Base-by-base conservation (phyloP, 306 rosid genomes). In the Inga leiocalycina region DNA sequence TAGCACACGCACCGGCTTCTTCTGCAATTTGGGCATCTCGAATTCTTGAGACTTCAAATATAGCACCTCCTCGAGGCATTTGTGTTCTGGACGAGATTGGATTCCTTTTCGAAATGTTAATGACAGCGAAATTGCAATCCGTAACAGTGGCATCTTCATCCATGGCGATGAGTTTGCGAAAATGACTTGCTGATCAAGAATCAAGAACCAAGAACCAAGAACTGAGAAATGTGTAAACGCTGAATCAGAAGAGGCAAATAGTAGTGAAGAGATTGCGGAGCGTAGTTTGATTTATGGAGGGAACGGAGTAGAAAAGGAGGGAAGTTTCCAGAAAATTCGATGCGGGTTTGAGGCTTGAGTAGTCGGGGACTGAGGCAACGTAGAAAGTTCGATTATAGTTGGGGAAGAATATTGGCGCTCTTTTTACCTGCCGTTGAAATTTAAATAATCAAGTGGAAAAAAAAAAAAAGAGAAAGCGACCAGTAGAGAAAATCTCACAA, bases 1-100 rank as follows among this genome's bases (percentile, higher is more conserved):
- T 44, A 20, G 93, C 85, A 79, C 95, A 88, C 0, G 93, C 97
- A 10, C 98, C 95, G 20, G 97, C 90, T 35, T 89, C 88, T 79
- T 92, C 95, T 46, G 97, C 95, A 61, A 92, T 84, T 86, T 89
- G 90, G 67, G 98, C 97, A n/a, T 94, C 92, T 0, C 81, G 84
- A 7, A 45, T 46, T 24, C 24, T 73, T 52, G 86, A 79, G 81
- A 94, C 91, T 13, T 94, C 90, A 61, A 92, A n/a, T 52, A 91
- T 88, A 56, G 91, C 89, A 14, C 98, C 95, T 30, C 92, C 94
- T 71, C 86, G 87, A 12, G 85, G 94, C 81, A 91, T 75, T 49
- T 90, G 94, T 1, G 79, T 80, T 69, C 90, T 85, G 84, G 87
- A 84, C 4, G 89, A 82, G 72, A 72, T 70, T 0, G 89, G 74